Percentiles rank a stretch among this genome's conserved stretches.
These are phyloP conservation scores for Candida yuanshanica DNA, from an alignment of 805 yeast genomes.

Conservation along the genomic window DNA sequence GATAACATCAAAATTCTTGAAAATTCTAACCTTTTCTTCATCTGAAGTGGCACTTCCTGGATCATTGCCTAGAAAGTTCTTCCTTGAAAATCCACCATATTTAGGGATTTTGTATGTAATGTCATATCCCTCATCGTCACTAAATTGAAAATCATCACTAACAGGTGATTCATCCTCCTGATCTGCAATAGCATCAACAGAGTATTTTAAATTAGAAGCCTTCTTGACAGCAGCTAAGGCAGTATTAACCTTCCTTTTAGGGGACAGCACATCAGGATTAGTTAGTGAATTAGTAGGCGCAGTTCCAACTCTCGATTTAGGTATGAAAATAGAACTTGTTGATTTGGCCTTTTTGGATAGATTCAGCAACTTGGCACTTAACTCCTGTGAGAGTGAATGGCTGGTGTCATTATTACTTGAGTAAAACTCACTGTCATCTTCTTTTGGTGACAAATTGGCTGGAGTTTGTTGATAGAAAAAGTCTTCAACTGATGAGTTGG, in stretches of 20 bases:
- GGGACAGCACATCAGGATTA: background rate
- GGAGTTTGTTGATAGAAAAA: slow-evolving; percentile 18
- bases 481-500: slow-evolving; percentile 22
- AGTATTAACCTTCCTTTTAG: background rate
- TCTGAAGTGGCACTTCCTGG: background rate
- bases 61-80: slow-evolving; percentile 36
- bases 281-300: background rate
- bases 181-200: slow-evolving; percentile 10
- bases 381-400: slow-evolving; percentile 10
- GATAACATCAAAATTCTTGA: slow-evolving; percentile 44
- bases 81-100: slow-evolving; percentile 72
- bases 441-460: background rate
- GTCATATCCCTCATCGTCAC: slow-evolving; percentile 23
- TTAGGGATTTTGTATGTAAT: slow-evolving; percentile 29
- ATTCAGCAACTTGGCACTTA: slow-evolving; percentile 3
- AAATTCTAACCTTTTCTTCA: slow-evolving; percentile 29
- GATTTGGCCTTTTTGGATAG: slow-evolving; percentile 15
- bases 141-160: slow-evolving; percentile 6
- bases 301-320: slow-evolving; percentile 33
- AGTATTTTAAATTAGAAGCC: slow-evolving; percentile 3
- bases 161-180: slow-evolving; percentile 12
- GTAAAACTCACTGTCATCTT: background rate
- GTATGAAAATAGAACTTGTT: slow-evolving; percentile 27
- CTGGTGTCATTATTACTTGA: too few species aligned
- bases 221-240: slow-evolving; percentile 1